phyloP scores from a whole-genome alignment of 2,329 filamentous ascomycete species.

The Coniosporium tulheliwenetii region DNA sequence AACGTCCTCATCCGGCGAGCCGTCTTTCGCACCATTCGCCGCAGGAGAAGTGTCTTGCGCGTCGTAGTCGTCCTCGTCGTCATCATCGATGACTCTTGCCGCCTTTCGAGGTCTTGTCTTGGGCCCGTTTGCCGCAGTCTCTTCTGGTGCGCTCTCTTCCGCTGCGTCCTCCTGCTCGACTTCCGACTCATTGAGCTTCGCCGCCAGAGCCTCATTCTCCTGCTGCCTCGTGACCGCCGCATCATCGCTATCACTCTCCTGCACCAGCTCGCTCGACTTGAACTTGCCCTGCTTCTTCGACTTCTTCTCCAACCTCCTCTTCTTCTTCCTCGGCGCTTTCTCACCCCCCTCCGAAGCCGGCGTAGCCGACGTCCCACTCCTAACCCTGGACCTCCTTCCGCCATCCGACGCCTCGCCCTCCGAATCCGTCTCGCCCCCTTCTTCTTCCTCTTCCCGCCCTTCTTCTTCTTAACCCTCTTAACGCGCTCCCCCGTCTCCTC shows the following conservation, averaged over 20 bases:
- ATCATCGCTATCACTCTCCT: constrained; percentile 54
- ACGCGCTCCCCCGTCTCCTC: constrained; percentile 67
- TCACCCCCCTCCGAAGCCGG: constrained; percentile 23
- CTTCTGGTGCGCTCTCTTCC: constrained; percentile 12
- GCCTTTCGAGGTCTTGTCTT: not conserved
- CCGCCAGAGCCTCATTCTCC: constrained; percentile 18
- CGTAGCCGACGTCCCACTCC: constrained; percentile 13
- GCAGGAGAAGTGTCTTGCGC: not conserved
- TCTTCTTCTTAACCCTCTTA: constrained; percentile 56
- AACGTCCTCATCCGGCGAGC: constrained; percentile 1
- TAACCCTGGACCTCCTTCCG: constrained; percentile 17
- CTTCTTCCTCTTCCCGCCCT: constrained; percentile 41
- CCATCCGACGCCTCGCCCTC: constrained; percentile 25
- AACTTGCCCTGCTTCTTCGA: constrained; percentile 43
- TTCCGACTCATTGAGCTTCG: not conserved
- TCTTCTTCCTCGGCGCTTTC: constrained; percentile 42
- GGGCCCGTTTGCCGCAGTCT: constrained; percentile 6
- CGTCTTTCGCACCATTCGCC: not conserved
- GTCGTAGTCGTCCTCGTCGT: constrained; percentile 8
- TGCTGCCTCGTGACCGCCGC: constrained; percentile 15
- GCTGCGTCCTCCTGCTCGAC: constrained; percentile 5
- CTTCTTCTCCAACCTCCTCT: constrained; percentile 43
- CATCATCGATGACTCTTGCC: constrained; percentile 7
- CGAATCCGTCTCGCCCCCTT: constrained; percentile 35
- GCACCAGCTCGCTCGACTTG: constrained; percentile 74